Conservation (phyloP, 164 flowering plant genomes). For the Kingdonia uniflora region DNA sequence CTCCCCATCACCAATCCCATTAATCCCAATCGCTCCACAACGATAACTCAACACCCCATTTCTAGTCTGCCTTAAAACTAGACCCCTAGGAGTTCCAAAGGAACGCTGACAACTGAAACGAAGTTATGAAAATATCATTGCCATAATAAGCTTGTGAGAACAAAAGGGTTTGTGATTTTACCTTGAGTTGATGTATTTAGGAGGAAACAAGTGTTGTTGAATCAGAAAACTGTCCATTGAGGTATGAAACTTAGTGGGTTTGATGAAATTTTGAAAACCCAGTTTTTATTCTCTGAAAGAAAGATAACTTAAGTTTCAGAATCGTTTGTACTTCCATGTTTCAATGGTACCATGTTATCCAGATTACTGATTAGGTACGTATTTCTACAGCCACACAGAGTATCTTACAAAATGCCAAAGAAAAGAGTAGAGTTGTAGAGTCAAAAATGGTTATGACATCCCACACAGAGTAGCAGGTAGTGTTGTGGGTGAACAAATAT, state of each 20-base stretch:
- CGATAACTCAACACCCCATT: constrained; percentile 13
- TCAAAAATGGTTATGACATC: too few relatives aligned
- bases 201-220: constrained; percentile 18
- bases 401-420: too few relatives aligned
- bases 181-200: constrained; percentile 16
- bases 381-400: not conserved
- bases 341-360: not conserved
- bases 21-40: constrained; percentile 24
- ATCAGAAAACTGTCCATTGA: constrained; percentile 22
- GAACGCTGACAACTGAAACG: constrained; percentile 20
- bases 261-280: too few relatives aligned
- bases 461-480: too few relatives aligned
- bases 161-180: not conserved
- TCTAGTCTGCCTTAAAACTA: constrained; percentile 11
- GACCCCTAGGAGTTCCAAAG: constrained; percentile 8
- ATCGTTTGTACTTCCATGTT: not conserved
- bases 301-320: not conserved
- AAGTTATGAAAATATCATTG: not conserved
- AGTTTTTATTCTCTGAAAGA: too few relatives aligned
- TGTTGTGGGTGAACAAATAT: too few relatives aligned
- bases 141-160: not conserved
- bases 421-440: too few relatives aligned
- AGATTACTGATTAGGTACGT: not conserved
- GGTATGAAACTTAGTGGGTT: not conserved
- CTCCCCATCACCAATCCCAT: constrained; percentile 22